Evolutionary conservation across 495 filamentous ascomycete genomes (phyloP), one percentile per base, ranked within the genome.

Genomic region (Talaromyces nanjingensis): DNA sequence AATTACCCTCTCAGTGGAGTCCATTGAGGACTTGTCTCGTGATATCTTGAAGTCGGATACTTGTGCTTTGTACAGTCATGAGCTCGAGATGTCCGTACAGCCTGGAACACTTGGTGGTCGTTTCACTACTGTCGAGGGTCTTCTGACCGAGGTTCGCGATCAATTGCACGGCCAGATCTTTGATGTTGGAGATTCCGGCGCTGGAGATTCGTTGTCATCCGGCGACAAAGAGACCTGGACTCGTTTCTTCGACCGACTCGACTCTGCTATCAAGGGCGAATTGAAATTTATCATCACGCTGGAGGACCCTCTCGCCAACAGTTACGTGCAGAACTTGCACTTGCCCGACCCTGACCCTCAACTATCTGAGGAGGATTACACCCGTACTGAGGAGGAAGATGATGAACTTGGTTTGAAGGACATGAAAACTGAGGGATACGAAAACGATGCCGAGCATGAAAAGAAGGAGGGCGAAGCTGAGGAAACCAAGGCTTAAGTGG

Each of bases 11-110:
- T 76, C 78, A 47, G 91, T 98, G 24, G 81, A 89, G 67, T 86
- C 78, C 37, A 70, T 79, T n/a, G 83, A 86, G 42, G 94, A 99
- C 74, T 84, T 99, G 12, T 85, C 84, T 6, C 85, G 94, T 65
- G 94, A 99, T 72, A 96, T 99, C 64, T 84, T 99, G 61, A 99
- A 99, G 81, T 92, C 90, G 70, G 94, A 98, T 75, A 93, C 89
- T 39, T 97, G 93, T 70, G 84, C 85, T 5, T 79, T 99, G 58
- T 80, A 85, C 68, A 93, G 91, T 69, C 89, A 92, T 2, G 92
- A 98, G 69, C 86, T 97, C 64, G 84, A 86, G 65, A 83, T 98
- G 24, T 83, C 83, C 34, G 91, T 97, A 24, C 88, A 92, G 70
- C 90, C 93, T 0, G 94, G 94, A 49, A 97, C 93, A 0, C 84